phyloP scores from a whole-genome alignment of 306 rosid species.

The Mucuna pruriens region DNA sequence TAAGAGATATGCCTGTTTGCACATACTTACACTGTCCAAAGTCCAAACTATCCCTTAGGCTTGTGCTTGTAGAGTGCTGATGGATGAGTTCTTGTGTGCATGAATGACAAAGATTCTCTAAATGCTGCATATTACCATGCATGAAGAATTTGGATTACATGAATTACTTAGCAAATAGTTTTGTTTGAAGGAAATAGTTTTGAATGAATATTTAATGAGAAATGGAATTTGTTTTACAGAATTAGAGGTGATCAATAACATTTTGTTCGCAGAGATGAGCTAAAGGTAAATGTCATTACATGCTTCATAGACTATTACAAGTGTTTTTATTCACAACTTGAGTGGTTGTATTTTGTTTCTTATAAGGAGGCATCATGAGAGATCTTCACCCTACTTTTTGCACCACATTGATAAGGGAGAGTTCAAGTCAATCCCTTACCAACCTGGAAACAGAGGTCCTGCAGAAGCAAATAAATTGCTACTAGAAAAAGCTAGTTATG shows the following conservation, averaged over 20 bases:
- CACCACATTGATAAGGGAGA: conserved; percentile 83
- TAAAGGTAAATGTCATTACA: conserved; percentile 66
- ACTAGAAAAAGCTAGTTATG: conserved; percentile 81
- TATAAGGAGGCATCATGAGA: conserved; percentile 97
- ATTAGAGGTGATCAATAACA: conserved; percentile 95
- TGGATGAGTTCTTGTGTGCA: conserved; percentile 43
- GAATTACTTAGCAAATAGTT: conserved; percentile 25
- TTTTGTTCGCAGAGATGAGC: conserved; percentile 95
- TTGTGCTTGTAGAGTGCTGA: neutral
- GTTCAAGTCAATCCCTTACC: conserved; percentile 69
- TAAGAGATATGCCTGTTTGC: neutral
- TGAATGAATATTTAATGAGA: conserved; percentile 12
- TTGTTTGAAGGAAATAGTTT: conserved; percentile 34
- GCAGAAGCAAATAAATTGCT: conserved; percentile 72
- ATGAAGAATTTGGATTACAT: neutral
- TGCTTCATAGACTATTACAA: neutral
- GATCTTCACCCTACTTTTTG: conserved; percentile 96
- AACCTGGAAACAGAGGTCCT: conserved; percentile 90
- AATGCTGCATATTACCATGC: conserved; percentile 52
- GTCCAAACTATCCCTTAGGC: neutral
- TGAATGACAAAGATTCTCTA: conserved; percentile 77
- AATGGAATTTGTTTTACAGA: conserved; percentile 54
- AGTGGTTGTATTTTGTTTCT: conserved; percentile 30
- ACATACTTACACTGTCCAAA: neutral
- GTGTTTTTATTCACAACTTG: conserved; percentile 17